Conservation (phyloP, 2,329 filamentous ascomycete species). For the Nigrospora oryzae region DNA sequence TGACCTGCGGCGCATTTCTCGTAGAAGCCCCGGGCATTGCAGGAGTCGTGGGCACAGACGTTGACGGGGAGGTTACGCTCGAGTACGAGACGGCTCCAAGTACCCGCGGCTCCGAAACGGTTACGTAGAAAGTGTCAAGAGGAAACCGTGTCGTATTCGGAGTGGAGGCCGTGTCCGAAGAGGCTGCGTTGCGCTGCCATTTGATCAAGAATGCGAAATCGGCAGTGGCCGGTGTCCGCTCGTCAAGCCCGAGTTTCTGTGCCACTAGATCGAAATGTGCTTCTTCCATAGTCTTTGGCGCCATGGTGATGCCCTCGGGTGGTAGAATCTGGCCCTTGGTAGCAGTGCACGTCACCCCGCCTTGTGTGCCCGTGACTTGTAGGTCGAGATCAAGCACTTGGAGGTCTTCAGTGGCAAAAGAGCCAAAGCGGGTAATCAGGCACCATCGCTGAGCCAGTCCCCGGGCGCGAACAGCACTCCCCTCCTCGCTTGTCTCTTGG, state of each 20-base stretch:
- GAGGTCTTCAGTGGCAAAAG: conserved; percentile 68
- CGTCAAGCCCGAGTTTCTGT: conserved; percentile 73
- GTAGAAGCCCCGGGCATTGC: background rate
- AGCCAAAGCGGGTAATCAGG: conserved; percentile 64
- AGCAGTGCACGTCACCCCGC: conserved; percentile 51
- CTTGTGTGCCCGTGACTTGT: conserved; percentile 49
- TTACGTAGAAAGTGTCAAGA: conserved; percentile 72
- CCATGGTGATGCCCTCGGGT: conserved; percentile 39
- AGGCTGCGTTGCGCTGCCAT: conserved; percentile 54
- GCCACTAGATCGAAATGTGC: conserved; percentile 65
- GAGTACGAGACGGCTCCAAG: conserved; percentile 50
- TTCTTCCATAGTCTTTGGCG: conserved; percentile 61
- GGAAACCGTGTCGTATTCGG: conserved; percentile 61
- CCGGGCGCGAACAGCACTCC: conserved; percentile 19
- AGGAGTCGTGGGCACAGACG: conserved; percentile 19
- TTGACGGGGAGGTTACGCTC: conserved; percentile 11
- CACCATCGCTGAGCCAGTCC: conserved; percentile 79
- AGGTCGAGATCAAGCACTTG: conserved; percentile 55
- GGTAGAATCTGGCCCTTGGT: conserved; percentile 28
- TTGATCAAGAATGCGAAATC: conserved; percentile 67
- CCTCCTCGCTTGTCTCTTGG: conserved; percentile 24
- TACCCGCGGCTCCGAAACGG: conserved; percentile 80
- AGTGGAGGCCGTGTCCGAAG: conserved; percentile 7
- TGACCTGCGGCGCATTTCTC: conserved; percentile 16
- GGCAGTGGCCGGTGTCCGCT: conserved; percentile 65